Percentiles rank a stretch among this genome's conserved stretches.
Evolutionary conservation across 148 eudicot species (phyloP).

Genomic region (Rhododendron griersonianum): DNA sequence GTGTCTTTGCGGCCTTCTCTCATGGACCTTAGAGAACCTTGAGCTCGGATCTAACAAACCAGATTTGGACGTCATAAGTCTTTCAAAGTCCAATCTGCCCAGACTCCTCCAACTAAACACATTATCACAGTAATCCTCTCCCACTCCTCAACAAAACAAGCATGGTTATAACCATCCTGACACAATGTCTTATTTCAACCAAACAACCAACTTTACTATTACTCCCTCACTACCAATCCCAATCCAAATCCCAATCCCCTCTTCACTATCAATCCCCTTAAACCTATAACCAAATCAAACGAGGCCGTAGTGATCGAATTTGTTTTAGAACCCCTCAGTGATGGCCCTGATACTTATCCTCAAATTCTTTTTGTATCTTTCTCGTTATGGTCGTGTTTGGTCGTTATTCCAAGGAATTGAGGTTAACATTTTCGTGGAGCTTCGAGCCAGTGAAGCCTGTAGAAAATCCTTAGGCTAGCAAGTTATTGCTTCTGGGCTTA

Average conservation of each 20-base stretch:
- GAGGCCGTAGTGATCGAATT: neutral
- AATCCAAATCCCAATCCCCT: too few relatives aligned
- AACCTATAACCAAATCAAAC: neutral
- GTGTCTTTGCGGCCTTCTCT: neutral
- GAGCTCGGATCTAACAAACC: neutral
- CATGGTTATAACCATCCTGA: neutral
- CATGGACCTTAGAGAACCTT: too few relatives aligned
- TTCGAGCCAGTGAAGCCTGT: neutral
- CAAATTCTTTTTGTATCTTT: neutral
- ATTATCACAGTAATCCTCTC: neutral
- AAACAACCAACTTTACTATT: neutral
- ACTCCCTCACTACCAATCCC: too few relatives aligned
- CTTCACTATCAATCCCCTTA: neutral
- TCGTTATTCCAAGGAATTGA: neutral
- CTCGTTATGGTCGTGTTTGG: neutral
- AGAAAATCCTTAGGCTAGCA: neutral
- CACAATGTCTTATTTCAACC: neutral
- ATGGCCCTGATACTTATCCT: neutral
- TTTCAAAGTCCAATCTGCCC: neutral
- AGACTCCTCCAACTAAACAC: neutral
- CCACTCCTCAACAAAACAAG: neutral
- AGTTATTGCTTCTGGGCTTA: neutral
- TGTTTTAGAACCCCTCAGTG: neutral
- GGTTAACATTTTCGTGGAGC: neutral
- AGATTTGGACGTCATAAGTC: neutral